These are phyloP conservation scores for Boletales sp. DNA, from an alignment of 768 basidiomycete species.

Conservation along the genomic window DNA sequence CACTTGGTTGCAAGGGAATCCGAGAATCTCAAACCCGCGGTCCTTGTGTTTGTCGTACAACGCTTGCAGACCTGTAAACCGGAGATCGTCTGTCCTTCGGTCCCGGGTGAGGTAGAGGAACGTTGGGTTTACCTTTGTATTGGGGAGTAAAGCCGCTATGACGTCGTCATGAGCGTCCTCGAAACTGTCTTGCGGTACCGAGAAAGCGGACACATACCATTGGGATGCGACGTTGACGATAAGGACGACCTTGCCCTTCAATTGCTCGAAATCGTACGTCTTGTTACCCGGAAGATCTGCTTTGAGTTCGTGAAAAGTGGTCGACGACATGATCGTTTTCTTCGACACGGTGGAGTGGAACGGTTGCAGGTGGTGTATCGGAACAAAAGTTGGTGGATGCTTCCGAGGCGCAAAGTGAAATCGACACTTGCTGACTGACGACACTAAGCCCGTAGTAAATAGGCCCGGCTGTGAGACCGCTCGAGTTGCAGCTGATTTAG, in stretches of 20 bases:
- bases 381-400: neutral
- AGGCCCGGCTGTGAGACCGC: neutral
- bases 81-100: neutral
- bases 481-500: neutral
- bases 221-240: conserved; percentile 76
- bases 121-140: conserved; percentile 52
- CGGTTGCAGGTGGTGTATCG: conserved; percentile 4
- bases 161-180: conserved; percentile 1
- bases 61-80: conserved; percentile 60
- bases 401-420: neutral
- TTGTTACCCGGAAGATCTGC: conserved; percentile 56
- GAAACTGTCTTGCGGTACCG: neutral
- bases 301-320: conserved; percentile 64
- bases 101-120: neutral
- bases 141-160: conserved; percentile 80
- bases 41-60: conserved; percentile 82
- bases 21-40: conserved; percentile 71
- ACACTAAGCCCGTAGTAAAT: neutral
- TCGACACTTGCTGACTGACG: neutral
- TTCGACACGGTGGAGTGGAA: conserved; percentile 11
- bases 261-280: conserved; percentile 57
- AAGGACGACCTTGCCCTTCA: conserved; percentile 75
- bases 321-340: conserved; percentile 20
- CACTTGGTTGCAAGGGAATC: conserved; percentile 91
- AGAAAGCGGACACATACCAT: conserved; percentile 39